Base-by-base conservation (phyloP, 768 basidiomycete species). In the Suillus clintonianus region DNA sequence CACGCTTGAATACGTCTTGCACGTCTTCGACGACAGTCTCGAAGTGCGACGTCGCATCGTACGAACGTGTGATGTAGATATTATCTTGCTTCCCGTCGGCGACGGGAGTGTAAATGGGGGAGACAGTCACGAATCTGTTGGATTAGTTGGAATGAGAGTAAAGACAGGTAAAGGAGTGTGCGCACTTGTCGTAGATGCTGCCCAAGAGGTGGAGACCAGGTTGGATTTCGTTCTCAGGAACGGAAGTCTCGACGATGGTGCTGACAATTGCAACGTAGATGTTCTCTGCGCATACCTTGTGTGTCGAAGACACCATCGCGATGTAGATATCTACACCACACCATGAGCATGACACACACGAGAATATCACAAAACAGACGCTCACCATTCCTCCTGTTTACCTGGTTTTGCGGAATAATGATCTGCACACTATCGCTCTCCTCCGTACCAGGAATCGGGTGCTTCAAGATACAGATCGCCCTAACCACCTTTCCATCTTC, bases 11-110 rank as follows among this genome's bases (percentile, higher is more conserved):
- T 47, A 99, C 94, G 77, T 98, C 92, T 65, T 91, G 90, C 42
- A 99, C 97, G 64, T 99, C 97, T 59, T 98, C 95, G 30, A 97
- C 94, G 54, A 99, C 96, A 32, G 94, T 97, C 83, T 99, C 97
- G 76, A 99, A 99, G 80, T 99, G 97, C 34, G 94, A 95, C 13
- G 97, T 98, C 9, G 97, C 97, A 74, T 99, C 97, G 79, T 99
- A 99, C 17, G 95, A 97, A 61, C 91, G 91, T 61, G 97, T 99
- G 80, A 99, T 89, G 83, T 92, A 99, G 75, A 99, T 93, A 75
- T 94, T 92, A 81, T 99, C 96, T 51, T 81, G 78, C 65, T 85
- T 73, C 62, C 97, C 97, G 47, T 85, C 78, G 53, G 91, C 83
- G 4, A 95, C 95, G 8, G 97, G 95, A 32, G 89, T 90, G 81